These are phyloP conservation scores for Yamadazyma tumulicola DNA, from an alignment of 805 yeast species.

Conservation along the genomic window DNA sequence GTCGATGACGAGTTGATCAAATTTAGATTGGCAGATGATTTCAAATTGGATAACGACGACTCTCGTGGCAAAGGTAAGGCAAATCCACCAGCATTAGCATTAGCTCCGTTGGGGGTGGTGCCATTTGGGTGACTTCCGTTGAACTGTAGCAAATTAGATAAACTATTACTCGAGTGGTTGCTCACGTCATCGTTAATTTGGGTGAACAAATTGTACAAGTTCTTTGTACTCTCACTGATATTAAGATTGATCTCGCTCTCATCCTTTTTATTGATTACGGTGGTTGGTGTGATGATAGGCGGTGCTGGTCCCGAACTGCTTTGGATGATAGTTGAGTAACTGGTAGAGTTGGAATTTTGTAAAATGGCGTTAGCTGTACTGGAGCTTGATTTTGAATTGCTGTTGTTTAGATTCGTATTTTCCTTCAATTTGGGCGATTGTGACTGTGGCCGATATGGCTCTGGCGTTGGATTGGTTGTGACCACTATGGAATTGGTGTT, in stretches of 20 bases:
- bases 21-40: constrained; percentile 11
- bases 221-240: constrained; percentile 27
- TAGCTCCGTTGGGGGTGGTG: constrained; percentile 1
- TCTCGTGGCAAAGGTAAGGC: constrained; percentile 10
- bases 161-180: constrained; percentile 14
- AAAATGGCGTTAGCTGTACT: not conserved
- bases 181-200: constrained; percentile 23
- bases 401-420: not conserved
- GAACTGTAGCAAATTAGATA: constrained; percentile 25
- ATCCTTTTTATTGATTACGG: constrained; percentile 11
- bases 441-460: constrained; percentile 7
- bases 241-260: constrained; percentile 11
- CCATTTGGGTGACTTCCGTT: constrained; percentile 2
- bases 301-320: constrained; percentile 11
- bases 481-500: constrained; percentile 11
- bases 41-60: constrained; percentile 11
- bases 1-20: constrained; percentile 11
- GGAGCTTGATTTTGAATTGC: not conserved
- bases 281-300: constrained; percentile 11
- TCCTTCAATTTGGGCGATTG: not conserved
- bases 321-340: constrained; percentile 13
- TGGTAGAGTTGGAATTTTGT: constrained; percentile 10
- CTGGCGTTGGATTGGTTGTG: constrained; percentile 12
- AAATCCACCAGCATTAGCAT: constrained; percentile 1
- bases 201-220: constrained; percentile 26